Evolutionary conservation across 495 filamentous ascomycete species (phyloP), one percentile per base, ranked within the genome.

Genomic region (Penicillium taxi): DNA sequence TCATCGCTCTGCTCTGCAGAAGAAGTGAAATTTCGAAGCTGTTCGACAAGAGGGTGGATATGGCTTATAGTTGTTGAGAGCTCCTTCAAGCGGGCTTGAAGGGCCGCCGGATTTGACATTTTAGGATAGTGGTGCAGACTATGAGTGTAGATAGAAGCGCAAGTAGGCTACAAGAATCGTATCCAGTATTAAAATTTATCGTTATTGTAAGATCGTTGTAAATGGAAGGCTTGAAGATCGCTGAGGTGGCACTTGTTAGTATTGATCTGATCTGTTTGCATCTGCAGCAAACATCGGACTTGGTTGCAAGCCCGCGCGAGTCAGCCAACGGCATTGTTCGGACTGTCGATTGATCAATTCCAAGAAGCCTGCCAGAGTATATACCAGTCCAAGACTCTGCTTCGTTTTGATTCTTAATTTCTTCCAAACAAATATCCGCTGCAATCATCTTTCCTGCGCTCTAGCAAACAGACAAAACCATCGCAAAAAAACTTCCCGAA

Each of bases 21-120:
- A 42, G 80, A 74, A 24, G 80, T 72, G 43, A 89, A 69, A 47
- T 74, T 81, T 18, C 76, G 70, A 6, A 95, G 73, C 5, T 83
- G 81, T 32, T 77, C 61, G 40, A 94, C 84, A 9, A 93, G 73
- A n/a, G 80, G 75, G 38, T 80, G 71, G 15, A 81, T 75, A 43
- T 82, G 69, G 46, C 70, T 73, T 22, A 85, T 74, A 12, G 78
- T 67, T 32, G 82, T 75, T 31, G 82, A 80, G 9, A 93, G 70
- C 42, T 77, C 67, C 37, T 72, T 67, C 21, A 91, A 70, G 31
- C 84, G 80, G 35, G 74, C 67, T 21, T 80, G 74, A 17, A 90
- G 70, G 19, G 67, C 50, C 41, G 81, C 66, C 35, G 73, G 66
- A 11, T 56, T 48, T 22, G 80, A 75, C 71, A 77, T 73, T 25